Conservation (phyloP, 23 red algal genomes). For the Chondrus crispus region DNA sequence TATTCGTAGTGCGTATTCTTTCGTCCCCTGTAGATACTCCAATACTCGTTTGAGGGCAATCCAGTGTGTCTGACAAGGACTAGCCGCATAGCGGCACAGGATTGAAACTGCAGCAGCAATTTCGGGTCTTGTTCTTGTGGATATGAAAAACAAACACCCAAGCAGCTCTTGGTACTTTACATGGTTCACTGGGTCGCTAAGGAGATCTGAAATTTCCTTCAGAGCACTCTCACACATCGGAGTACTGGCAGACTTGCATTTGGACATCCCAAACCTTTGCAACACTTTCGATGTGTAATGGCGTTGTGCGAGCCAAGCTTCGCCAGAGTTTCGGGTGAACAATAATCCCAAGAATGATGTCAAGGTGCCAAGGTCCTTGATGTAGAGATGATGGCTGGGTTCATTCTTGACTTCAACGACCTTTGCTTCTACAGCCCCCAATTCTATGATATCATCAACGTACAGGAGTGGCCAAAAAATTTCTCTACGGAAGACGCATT, state of each 20-base stretch:
- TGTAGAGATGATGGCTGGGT: neutral
- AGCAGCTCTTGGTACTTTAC: neutral
- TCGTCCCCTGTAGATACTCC: neutral
- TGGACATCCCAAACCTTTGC: neutral
- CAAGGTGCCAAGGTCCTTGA: neutral
- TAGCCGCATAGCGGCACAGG: neutral
- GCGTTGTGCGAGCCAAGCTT: neutral
- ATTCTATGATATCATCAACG: neutral
- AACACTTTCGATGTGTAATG: neutral
- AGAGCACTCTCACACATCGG: neutral
- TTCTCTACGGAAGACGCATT: neutral
- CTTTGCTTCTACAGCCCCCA: neutral
- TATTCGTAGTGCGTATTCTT: neutral
- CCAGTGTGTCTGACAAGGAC: neutral
- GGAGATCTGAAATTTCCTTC: neutral
- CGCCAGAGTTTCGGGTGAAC: neutral
- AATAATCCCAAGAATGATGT: neutral
- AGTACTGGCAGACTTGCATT: neutral
- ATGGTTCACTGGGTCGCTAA: neutral
- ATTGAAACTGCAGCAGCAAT: neutral
- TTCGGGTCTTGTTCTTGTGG: neutral
- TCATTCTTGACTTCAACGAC: neutral
- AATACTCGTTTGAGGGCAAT: neutral
- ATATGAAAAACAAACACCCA: neutral
- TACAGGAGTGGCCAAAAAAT: neutral